Conservation (phyloP, 352 stramenopile genomes). For the Pythium vanterpoolii region DNA sequence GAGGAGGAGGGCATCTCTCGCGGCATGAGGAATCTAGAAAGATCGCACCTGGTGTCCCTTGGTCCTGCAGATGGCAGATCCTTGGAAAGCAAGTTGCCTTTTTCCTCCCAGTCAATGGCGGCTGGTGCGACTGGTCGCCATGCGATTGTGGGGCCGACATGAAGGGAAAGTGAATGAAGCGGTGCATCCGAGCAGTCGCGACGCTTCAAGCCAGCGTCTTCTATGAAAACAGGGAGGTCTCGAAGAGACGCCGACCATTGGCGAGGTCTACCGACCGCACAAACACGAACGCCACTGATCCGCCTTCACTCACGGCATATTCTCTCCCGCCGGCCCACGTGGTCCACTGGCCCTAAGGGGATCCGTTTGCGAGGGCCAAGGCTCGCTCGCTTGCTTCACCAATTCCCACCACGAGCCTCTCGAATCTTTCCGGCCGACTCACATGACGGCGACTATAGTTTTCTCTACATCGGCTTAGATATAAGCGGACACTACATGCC, state of each 20-base stretch:
- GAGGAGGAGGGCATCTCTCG: background rate
- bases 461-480: too few species aligned
- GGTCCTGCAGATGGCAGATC: background rate
- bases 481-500: too few species aligned
- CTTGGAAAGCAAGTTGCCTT: background rate
- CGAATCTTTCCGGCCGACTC: too few species aligned
- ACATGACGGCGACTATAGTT: too few species aligned
- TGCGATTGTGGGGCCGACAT: constrained; percentile 1
- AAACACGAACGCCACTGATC: background rate
- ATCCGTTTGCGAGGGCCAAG: too few species aligned
- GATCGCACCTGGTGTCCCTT: too few species aligned
- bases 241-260: background rate
- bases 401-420: too few species aligned
- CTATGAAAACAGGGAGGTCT: too few species aligned
- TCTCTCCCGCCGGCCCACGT: background rate
- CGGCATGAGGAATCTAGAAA: background rate
- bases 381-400: too few species aligned
- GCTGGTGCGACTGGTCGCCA: background rate
- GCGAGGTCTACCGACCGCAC: background rate
- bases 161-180: too few species aligned
- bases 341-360: too few species aligned
- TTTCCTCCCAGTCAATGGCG: background rate
- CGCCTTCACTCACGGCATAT: background rate
- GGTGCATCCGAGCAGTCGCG: background rate
- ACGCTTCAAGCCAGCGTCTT: too few species aligned